These are phyloP conservation scores for Erodium texanum DNA, from an alignment of 441 rosid species.

Conservation along the genomic window DNA sequence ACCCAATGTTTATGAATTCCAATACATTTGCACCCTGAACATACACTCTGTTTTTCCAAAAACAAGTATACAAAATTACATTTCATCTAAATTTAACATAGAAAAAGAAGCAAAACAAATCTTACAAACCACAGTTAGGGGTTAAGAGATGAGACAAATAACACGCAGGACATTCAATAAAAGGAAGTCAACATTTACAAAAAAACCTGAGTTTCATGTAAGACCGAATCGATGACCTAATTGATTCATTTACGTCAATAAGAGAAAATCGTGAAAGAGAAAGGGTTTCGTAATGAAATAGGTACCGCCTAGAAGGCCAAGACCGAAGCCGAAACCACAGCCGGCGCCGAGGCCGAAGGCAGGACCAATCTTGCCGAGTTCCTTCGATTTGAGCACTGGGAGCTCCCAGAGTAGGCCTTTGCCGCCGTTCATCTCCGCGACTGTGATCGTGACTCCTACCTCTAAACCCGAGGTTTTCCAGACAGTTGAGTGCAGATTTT, in stretches of 20 bases:
- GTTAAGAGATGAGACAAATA: neutral
- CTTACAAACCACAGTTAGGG: neutral
- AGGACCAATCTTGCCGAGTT: constrained; percentile 66
- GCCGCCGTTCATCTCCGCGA: constrained; percentile 26
- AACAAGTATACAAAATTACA: too few relatives aligned
- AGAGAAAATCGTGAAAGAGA: neutral
- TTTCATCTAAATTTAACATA: neutral
- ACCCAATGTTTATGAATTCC: too few relatives aligned
- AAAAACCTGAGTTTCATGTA: neutral
- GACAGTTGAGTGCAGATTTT: neutral
- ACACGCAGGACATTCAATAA: too few relatives aligned
- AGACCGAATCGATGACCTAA: too few relatives aligned
- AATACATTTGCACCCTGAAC: too few relatives aligned
- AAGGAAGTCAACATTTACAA: neutral
- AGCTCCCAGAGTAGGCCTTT: constrained; percentile 74
- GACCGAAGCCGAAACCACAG: constrained; percentile 76
- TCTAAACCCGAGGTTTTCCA: neutral
- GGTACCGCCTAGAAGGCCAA: constrained; percentile 74
- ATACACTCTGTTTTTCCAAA: too few relatives aligned
- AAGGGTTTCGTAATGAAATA: neutral
- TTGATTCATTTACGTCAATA: neutral
- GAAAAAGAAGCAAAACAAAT: neutral
- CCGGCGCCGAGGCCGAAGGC: constrained; percentile 78
- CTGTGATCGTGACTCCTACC: neutral
- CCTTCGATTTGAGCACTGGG: constrained; percentile 51